Evolutionary conservation across 495 filamentous ascomycete species (phyloP), one percentile per base, ranked within the genome.

Genomic region (Parachaetomium inaequale): DNA sequence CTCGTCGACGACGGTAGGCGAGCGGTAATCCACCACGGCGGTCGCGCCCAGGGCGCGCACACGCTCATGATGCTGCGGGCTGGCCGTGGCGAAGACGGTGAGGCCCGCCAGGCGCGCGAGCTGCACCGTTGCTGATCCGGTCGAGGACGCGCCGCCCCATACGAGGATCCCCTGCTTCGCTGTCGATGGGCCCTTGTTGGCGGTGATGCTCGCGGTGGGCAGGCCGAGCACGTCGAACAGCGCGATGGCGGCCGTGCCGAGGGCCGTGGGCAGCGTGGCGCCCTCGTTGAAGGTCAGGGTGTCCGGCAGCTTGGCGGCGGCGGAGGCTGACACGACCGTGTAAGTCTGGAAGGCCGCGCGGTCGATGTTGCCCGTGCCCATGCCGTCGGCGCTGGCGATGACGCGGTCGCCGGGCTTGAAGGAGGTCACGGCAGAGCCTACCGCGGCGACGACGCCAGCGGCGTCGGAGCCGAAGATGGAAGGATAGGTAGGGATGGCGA

Each of bases 131-230:
- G 63, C 64, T 4, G 55, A 79, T 4, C 87, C 87, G 11, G 86
- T 82, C 17, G 81, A 81, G 0, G 77, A 77, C 5, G 81, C 76
- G 45, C 84, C 87, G 25, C 85, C 85, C 80, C 85, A 90, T 54
- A 88, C 70, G 5, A 88, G 70, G 0, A 89, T 58, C 0, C 69
- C 73, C 54, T 80, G 66, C 8, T 28, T 12, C 26, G 7, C 15
- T 14, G 14, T 7, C 6, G 19, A 3, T 7, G 7, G 19, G 43
- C 19, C 23, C 14, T 6, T 45, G 15, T 28, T 29, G 43, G 47
- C 14, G 23, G 25, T 8, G 12, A 7, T 29, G 14, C 6, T 15
- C 21, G 49, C 15, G 28, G 49, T 1, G 63, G 66, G 51, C 28
- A 84, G 72, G 42, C 73, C 70, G 28, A 71, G 66, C 12, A 75